Evolutionary conservation across 2,329 filamentous ascomycete species (phyloP).

Genomic region (Clathrospora elynae): DNA sequence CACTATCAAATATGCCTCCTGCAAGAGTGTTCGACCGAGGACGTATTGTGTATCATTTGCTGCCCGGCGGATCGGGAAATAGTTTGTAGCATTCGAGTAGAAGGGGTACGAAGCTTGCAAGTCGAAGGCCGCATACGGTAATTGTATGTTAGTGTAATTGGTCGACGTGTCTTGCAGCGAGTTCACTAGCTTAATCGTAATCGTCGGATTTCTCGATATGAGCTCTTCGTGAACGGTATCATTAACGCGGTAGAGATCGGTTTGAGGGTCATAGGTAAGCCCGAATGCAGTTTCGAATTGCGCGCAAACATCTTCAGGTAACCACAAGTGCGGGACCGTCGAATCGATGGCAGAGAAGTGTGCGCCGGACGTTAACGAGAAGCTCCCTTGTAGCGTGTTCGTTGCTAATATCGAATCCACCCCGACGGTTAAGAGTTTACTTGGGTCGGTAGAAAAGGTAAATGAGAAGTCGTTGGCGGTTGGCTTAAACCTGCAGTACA

Average conservation of each 20-base stretch:
- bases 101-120: constrained; percentile 57
- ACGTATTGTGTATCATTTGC: constrained; percentile 61
- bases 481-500: no score
- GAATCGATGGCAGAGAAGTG: constrained; percentile 50
- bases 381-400: constrained; percentile 43
- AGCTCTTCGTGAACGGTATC: constrained; percentile 45
- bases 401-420: constrained; percentile 42
- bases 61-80: constrained; percentile 69
- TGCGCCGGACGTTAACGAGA: constrained; percentile 36
- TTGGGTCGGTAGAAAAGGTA: constrained; percentile 40
- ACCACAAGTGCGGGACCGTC: constrained; percentile 50
- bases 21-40: constrained; percentile 69
- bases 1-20: constrained; percentile 63
- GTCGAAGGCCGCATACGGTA: constrained; percentile 58
- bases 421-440: constrained; percentile 40
- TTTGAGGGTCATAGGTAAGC: constrained; percentile 45
- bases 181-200: constrained; percentile 48
- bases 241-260: constrained; percentile 49
- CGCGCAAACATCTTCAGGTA: constrained; percentile 48
- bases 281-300: constrained; percentile 49
- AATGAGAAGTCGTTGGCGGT: constrained; percentile 40
- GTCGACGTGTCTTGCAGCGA: constrained; percentile 36
- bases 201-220: constrained; percentile 35
- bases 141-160: constrained; percentile 50
- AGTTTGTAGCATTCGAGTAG: constrained; percentile 65